Conservation (phyloP, 805 yeast species). For the Tetrapisispora fleetii region DNA sequence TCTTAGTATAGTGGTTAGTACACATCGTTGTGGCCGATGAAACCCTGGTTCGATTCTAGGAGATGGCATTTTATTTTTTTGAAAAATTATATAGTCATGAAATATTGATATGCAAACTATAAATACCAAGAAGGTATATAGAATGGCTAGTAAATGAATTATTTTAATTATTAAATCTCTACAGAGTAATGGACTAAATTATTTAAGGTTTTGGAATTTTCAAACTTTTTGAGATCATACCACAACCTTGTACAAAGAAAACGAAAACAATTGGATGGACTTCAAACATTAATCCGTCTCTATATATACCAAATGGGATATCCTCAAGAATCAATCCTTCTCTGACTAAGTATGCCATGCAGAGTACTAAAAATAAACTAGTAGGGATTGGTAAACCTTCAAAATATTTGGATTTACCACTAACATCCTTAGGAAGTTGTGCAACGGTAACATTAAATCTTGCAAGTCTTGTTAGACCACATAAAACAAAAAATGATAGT, state of each 20-base stretch:
- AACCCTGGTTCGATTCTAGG: slow-evolving; percentile 4
- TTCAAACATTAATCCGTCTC: slow-evolving; percentile 50
- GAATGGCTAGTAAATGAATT: not conserved
- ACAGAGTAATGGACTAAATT: not conserved
- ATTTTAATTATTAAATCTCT: not conserved
- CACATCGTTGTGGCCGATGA: slow-evolving; percentile 4
- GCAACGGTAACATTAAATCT: slow-evolving; percentile 92
- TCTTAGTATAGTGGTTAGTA: slow-evolving; percentile 4
- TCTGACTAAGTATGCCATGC: slow-evolving; percentile 61
- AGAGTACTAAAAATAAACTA: slow-evolving; percentile 59
- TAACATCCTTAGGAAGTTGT: slow-evolving; percentile 78
- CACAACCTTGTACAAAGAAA: slow-evolving; percentile 75
- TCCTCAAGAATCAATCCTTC: slow-evolving; percentile 38
- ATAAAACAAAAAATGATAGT: slow-evolving; percentile 75
- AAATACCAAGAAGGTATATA: not conserved
- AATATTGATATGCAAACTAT: not conserved
- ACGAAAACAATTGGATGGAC: slow-evolving; percentile 61
- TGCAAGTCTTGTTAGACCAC: slow-evolving; percentile 90
- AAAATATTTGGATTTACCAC: slow-evolving; percentile 83
- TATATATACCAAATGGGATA: slow-evolving; percentile 58
- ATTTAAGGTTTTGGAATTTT: slow-evolving; percentile 74
- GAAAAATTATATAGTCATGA: not conserved
- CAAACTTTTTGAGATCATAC: slow-evolving; percentile 82
- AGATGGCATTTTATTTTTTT: not conserved
- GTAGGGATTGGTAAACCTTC: slow-evolving; percentile 97